Evolutionary conservation across 805 yeast genomes (phyloP), one percentile per base, ranked within the genome.

Genomic region (Candida boidinii): DNA sequence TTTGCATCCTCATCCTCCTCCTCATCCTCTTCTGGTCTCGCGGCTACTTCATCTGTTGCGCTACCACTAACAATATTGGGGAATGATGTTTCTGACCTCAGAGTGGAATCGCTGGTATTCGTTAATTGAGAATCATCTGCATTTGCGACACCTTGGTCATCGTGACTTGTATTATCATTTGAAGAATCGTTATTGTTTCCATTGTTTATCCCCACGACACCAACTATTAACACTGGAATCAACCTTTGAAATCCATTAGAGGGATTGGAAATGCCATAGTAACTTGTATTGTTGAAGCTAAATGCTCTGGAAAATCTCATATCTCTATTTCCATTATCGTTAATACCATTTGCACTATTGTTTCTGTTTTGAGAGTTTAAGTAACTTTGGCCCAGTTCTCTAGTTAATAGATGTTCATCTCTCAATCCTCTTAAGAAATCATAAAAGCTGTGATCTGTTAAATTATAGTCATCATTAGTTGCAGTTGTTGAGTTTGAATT

Each of bases 251-350:
- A 37, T 15, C 31, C 42, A 9, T 37, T 31, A 17, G 36, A 24
- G 3, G 38, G 28, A 11, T 41, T 14, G 30, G 28, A 15, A 23
- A 29, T 36, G 12, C 43, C 48, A 26, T 41, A 32, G 10, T 38
- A 47, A 17, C 37, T 29, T 13, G 48, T 35, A 24, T 41, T 31
- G 25, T 58, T 57, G 39, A 65, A 66, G 34, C 69, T 46, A 36
- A 64, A 66, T 0, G 70, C 71, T 23, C 70, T 49, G 37, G 64
- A 62, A 29, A 66, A 64, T 4, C 61, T 51, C 52, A 51, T 47
- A 20, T 38, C 41, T 33, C 44, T 39, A 6, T 13, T 21, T 7
- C 7, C 23, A 19, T 12, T 19, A 15, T 3, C 7, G 20, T n/a
- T 5, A 8, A 11, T 26, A 5, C 13, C 14, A 4, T 3, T 9